Evolutionary conservation across 148 eudicot species (phyloP).

Genomic region (Drosera capensis): DNA sequence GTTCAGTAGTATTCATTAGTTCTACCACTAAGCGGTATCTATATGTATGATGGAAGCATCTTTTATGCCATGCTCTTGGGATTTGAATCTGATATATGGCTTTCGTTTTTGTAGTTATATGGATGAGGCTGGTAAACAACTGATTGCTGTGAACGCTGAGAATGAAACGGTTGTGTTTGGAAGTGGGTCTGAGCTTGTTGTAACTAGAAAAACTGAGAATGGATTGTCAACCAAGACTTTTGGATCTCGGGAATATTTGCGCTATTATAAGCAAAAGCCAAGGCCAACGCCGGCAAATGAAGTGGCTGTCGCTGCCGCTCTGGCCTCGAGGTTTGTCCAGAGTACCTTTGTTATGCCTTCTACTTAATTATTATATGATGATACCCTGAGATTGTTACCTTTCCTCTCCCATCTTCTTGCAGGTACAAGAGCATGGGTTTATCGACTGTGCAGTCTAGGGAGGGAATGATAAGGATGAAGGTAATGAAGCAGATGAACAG

Average conservation of each 20-base stretch:
- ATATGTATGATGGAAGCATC: too few species aligned
- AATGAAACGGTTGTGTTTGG: slow-evolving; percentile 50
- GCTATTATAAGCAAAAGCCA: slow-evolving; percentile 86
- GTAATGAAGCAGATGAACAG: slow-evolving; percentile 72
- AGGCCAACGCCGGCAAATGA: slow-evolving; percentile 54
- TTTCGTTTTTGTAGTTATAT: slow-evolving; percentile 34
- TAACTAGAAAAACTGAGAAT: slow-evolving; percentile 32
- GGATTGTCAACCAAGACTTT: slow-evolving; percentile 42
- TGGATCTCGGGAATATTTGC: slow-evolving; percentile 83
- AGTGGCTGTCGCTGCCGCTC: slow-evolving; percentile 35
- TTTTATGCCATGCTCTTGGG: too few species aligned
- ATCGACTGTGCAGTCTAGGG: slow-evolving; percentile 59
- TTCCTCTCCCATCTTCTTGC: slow-evolving; percentile 1
- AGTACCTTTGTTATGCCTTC: too few species aligned
- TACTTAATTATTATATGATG: background rate
- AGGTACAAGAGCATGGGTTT: slow-evolving; percentile 92
- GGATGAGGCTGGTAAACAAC: slow-evolving; percentile 64
- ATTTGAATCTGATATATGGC: background rate
- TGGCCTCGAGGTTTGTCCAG: slow-evolving; percentile 95
- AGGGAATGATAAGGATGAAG: slow-evolving; percentile 65
- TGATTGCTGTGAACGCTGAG: slow-evolving; percentile 33
- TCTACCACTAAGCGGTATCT: too few species aligned
- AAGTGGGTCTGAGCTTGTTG: slow-evolving; percentile 69
- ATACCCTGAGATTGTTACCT: background rate
- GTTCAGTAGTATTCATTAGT: too few species aligned